Base-by-base conservation (phyloP, 2,329 filamentous ascomycete genomes). In the Cadophora gregata region DNA sequence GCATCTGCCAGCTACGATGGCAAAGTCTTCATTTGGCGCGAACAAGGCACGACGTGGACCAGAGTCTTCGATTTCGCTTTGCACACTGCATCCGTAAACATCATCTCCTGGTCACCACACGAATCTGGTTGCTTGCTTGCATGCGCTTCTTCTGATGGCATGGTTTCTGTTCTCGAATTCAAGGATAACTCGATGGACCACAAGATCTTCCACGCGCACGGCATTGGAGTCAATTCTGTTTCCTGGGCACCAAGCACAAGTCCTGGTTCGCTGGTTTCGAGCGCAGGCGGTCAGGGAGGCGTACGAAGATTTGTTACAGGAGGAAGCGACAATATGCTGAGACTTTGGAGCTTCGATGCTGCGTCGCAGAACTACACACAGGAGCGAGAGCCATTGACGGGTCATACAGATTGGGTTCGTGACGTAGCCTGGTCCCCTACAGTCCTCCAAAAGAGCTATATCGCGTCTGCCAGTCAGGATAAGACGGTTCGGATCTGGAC, bases 401-500 rank as follows among this genome's bases (percentile, higher is more conserved):
- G 96, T 70, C 96, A 99, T 81, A 87, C 88, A 6, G 96, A 98
- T 82, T 99, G 96, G 96, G 96, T 99, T 64, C 90, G 96, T 70
- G 96, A 99, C 79, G 96, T 99, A 14, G 93, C 95, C 16, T 99
- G 96, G 96, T 95, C 92, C 59, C 96, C 96, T 12, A 97, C 93
- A 27, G 92, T 98, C 64, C 85, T 99, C 67, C 92, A 94, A 75
- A 97, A 97, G 85, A 93, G 90, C 66, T 99, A 99, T 82, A 97
- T 99, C 77, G 96, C 96, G 33, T 95, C 91, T 59, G 96, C 95
- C 12, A 94, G 91, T 63, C 94, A 98, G 82, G 96, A 99, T 80
- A 96, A 97, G 86, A 97, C 93, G 9, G 95, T 98, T 69, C 89
- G 93, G 73, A 97, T 99, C 81, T 99, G 96, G 96, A 98, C 95